phyloP scores from a whole-genome alignment of 768 basidiomycete genomes.

The Collybia sordida region DNA sequence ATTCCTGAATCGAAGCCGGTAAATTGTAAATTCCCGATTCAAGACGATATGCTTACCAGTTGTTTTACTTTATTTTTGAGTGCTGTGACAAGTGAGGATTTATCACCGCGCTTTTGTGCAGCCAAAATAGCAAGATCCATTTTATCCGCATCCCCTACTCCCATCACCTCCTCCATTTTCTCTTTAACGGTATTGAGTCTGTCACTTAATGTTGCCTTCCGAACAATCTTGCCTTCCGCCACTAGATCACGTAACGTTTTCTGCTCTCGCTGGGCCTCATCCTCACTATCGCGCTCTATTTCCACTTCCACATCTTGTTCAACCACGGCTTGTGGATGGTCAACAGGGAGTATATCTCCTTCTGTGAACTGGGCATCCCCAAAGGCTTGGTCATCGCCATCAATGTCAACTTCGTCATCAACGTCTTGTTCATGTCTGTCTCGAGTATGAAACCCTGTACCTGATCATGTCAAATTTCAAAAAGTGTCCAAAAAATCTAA shows the following conservation, averaged over 20 bases:
- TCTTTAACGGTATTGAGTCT: constrained; percentile 22
- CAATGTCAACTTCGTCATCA: constrained; percentile 80
- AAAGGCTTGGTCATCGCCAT: constrained; percentile 73
- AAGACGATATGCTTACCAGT: constrained; percentile 37
- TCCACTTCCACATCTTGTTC: constrained; percentile 43
- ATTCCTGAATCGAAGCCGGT: constrained; percentile 35
- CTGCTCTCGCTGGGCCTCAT: constrained; percentile 27
- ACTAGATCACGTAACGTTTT: constrained; percentile 52
- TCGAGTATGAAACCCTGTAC: constrained; percentile 72
- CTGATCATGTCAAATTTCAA: constrained; percentile 27
- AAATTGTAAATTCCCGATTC: too few relatives aligned
- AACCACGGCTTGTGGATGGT: constrained; percentile 19
- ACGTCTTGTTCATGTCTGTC: constrained; percentile 57
- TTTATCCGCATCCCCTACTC: constrained; percentile 41
- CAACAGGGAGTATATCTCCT: constrained; percentile 54
- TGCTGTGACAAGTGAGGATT: constrained; percentile 46
- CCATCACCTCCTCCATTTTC: constrained; percentile 39
- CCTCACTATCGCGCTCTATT: constrained; percentile 37
- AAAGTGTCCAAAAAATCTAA: neutral
- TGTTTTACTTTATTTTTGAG: constrained; percentile 62
- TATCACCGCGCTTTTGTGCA: constrained; percentile 50
- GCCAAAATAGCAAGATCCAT: constrained; percentile 48
- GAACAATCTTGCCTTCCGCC: constrained; percentile 46
- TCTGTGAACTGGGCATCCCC: constrained; percentile 79
- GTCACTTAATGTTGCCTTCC: constrained; percentile 16